Evolutionary conservation across 306 rosid genomes (phyloP).

Genomic region (Acacia acuminata): DNA sequence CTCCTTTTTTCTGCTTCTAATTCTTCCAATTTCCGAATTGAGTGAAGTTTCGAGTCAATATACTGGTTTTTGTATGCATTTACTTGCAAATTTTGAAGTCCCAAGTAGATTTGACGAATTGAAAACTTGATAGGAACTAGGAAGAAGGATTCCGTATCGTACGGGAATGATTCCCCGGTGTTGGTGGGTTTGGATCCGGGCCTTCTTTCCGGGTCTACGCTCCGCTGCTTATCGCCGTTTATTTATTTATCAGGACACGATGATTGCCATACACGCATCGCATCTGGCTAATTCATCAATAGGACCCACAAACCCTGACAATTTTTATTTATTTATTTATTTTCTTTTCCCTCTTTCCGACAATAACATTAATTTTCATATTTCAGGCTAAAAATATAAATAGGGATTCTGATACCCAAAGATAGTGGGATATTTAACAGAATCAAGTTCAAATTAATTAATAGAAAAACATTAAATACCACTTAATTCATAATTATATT

Average conservation of each 20-base stretch:
- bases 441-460: no score
- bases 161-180: background rate
- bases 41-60: background rate
- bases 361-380: no score
- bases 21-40: background rate
- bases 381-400: no score
- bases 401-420: no score
- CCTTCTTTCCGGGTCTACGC: background rate
- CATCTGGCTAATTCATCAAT: background rate
- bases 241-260: background rate
- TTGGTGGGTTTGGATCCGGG: background rate
- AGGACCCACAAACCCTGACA: background rate
- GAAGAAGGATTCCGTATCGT: background rate
- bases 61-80: no score
- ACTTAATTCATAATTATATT: no score
- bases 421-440: no score
- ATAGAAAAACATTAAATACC: no score
- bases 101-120: background rate
- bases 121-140: background rate
- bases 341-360: no score
- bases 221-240: background rate
- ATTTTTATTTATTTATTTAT: no score
- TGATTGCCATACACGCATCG: background rate
- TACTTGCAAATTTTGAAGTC: background rate
- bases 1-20: background rate